Percentiles rank a stretch among this genome's conserved stretches.
Conservation (phyloP, 1,139 yeast species). For the Kodamaea ohmeri region DNA sequence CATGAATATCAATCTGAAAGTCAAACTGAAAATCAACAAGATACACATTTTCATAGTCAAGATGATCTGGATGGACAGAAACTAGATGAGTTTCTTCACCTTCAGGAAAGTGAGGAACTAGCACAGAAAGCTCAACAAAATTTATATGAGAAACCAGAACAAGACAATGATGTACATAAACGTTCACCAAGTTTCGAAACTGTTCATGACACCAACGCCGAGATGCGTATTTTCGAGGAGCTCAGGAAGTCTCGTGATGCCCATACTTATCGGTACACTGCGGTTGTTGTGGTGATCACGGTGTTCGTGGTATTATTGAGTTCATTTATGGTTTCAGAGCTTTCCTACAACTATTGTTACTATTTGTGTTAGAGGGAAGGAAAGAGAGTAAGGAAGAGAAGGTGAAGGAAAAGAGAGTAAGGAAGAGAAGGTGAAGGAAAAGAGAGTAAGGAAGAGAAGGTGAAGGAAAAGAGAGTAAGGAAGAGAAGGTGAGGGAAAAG, state of each 20-base stretch:
- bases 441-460: too few species aligned
- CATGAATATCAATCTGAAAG: not conserved
- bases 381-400: not conserved
- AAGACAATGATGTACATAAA: not conserved
- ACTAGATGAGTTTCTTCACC: not conserved
- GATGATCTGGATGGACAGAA: not conserved
- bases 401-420: not conserved
- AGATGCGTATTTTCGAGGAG: constrained; percentile 9
- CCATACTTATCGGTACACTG: not conserved
- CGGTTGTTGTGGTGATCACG: not conserved
- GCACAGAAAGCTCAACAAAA: not conserved
- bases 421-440: not conserved
- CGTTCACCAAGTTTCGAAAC: not conserved
- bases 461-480: not conserved
- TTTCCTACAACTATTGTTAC: constrained; percentile 38
- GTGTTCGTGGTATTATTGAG: constrained; percentile 9
- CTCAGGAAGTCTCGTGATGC: constrained; percentile 5
- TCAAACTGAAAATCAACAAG: not conserved
- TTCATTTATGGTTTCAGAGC: constrained; percentile 28
- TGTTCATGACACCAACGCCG: constrained; percentile 3
- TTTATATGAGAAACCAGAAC: not conserved
- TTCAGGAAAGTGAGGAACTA: not conserved
- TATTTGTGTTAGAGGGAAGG: constrained; percentile 27
- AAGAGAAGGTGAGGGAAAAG: not conserved
- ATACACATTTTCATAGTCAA: not conserved